These are phyloP conservation scores for Stellera chamaejasme DNA, from an alignment of 345 rosid species.

Conservation along the genomic window DNA sequence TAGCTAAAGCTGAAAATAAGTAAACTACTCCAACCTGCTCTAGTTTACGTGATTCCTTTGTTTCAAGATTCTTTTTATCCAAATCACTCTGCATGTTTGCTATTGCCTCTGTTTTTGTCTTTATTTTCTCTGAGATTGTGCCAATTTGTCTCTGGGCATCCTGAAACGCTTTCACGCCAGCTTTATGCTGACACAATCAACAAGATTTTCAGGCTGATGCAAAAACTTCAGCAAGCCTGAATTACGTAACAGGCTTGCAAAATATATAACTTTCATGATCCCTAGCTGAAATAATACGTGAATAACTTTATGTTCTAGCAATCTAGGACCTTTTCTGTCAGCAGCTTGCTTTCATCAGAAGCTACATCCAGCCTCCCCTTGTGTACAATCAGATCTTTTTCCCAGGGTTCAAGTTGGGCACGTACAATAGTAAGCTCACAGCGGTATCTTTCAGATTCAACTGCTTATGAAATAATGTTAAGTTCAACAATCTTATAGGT, in stretches of 20 bases:
- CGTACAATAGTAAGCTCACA: slow-evolving; percentile 77
- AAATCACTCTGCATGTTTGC: slow-evolving; percentile 41
- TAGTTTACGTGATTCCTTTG: slow-evolving; percentile 54
- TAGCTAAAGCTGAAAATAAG: slow-evolving; percentile 8
- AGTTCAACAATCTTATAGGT: too few species aligned
- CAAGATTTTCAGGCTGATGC: background rate
- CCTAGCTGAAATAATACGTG: background rate
- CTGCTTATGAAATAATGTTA: slow-evolving; percentile 31
- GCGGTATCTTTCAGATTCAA: slow-evolving; percentile 76
- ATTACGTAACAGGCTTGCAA: background rate
- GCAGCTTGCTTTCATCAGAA: slow-evolving; percentile 64
- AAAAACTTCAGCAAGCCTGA: background rate
- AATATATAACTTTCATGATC: background rate
- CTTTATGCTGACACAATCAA: slow-evolving; percentile 65
- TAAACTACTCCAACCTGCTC: slow-evolving; percentile 47
- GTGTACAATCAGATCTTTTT: slow-evolving; percentile 71
- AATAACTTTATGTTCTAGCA: slow-evolving; percentile 10
- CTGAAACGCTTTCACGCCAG: slow-evolving; percentile 62
- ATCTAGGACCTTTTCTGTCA: slow-evolving; percentile 62
- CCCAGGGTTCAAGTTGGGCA: slow-evolving; percentile 93
- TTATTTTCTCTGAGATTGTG: slow-evolving; percentile 38
- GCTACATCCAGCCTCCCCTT: slow-evolving; percentile 93
- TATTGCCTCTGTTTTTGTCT: slow-evolving; percentile 33
- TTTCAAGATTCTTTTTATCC: slow-evolving; percentile 55
- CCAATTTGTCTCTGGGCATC: slow-evolving; percentile 77